Evolutionary conservation across 257 asterid genomes (phyloP).

Genomic region (Cordia subcordata): DNA sequence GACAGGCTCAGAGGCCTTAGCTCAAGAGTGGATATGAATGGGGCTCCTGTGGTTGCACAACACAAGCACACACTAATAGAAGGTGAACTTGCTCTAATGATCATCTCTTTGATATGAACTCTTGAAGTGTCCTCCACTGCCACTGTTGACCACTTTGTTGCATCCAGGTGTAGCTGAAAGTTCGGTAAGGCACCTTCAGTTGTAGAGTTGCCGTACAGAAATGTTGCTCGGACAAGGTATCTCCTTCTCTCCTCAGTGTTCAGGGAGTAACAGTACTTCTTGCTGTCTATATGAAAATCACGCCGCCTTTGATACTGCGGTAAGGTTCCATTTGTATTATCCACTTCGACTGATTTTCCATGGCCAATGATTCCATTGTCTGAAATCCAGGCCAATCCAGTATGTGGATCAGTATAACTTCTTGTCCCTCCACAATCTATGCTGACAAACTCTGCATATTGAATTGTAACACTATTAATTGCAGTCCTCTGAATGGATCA

Average conservation of each 20-base stretch:
- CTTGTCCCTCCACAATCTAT: conserved; percentile 84
- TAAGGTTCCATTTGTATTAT: conserved; percentile 29
- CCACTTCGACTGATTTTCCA: conserved; percentile 47
- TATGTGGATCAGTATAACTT: conserved; percentile 56
- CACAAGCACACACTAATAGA: conserved; percentile 81
- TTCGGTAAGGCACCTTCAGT: conserved; percentile 66
- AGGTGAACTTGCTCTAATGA: conserved; percentile 71
- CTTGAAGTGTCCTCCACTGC: conserved; percentile 69
- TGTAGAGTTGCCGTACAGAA: conserved; percentile 55
- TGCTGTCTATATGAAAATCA: conserved; percentile 71
- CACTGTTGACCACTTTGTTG: conserved; percentile 85
- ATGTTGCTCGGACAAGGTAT: conserved; percentile 73
- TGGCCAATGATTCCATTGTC: conserved; percentile 44
- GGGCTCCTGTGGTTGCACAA: conserved; percentile 90
- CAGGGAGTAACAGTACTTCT: conserved; percentile 71
- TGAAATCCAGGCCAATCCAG: conserved; percentile 73
- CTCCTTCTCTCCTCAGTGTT: conserved; percentile 69
- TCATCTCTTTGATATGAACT: conserved; percentile 70
- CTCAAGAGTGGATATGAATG: conserved; percentile 89
- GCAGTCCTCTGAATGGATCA: background rate
- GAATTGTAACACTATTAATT: conserved; percentile 1
- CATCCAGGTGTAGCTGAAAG: conserved; percentile 79
- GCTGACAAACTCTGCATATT: conserved; percentile 78
- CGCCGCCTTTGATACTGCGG: conserved; percentile 54
- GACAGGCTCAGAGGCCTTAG: conserved; percentile 79